Conservation (phyloP, 164 flowering plant genomes). For the Vitis rupestris region DNA sequence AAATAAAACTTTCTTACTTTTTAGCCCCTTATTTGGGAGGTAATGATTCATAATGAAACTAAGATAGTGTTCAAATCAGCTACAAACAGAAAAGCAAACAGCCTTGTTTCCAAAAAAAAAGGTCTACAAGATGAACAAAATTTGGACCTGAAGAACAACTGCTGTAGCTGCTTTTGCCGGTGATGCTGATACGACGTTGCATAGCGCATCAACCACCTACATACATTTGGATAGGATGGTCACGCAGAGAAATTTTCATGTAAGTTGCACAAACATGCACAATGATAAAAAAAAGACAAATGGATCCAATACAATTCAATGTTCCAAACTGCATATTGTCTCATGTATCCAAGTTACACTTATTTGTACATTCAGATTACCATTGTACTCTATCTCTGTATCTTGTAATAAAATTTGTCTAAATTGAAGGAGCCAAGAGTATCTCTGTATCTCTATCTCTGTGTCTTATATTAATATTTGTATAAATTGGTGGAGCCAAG, state of each 20-base stretch:
- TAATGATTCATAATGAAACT: neutral
- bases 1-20: neutral
- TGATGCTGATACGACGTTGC: conserved; percentile 87
- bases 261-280: neutral
- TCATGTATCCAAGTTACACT: no score
- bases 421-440: no score
- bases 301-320: neutral
- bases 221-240: conserved; percentile 16
- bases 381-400: no score
- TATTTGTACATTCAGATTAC: no score
- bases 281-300: neutral
- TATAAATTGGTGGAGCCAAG: no score
- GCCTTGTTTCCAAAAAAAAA: neutral
- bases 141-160: conserved; percentile 87
- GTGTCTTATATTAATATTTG: no score
- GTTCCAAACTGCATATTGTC: no score
- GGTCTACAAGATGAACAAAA: conserved; percentile 21
- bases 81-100: neutral
- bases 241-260: conserved; percentile 1
- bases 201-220: conserved; percentile 90
- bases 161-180: conserved; percentile 93
- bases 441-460: no score
- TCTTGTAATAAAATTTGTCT: no score
- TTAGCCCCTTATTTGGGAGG: neutral
- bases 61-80: conserved; percentile 7